Conservation (phyloP, 805 yeast species). For the Nematodospora valgi region DNA sequence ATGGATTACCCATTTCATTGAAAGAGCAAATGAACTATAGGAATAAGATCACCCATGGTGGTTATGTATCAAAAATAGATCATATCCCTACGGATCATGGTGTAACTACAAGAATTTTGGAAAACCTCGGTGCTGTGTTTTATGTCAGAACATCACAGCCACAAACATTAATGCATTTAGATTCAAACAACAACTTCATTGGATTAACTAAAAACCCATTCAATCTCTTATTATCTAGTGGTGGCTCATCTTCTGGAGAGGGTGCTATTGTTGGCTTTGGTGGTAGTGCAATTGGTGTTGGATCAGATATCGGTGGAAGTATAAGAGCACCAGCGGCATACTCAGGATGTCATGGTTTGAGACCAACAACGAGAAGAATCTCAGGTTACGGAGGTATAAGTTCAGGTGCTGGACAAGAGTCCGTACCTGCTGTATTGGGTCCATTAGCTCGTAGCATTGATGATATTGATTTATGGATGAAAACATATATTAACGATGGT, state of each 20-base stretch:
- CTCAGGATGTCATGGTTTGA: slow-evolving; percentile 39
- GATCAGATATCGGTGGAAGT: slow-evolving; percentile 44
- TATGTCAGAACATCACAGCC: slow-evolving; percentile 45
- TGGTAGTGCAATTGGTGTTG: slow-evolving; percentile 39
- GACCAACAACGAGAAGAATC: slow-evolving; percentile 41
- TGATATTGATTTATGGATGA: slow-evolving; percentile 70
- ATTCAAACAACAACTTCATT: slow-evolving; percentile 36
- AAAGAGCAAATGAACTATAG: slow-evolving; percentile 46
- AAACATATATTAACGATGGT: slow-evolving; percentile 56
- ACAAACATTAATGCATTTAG: slow-evolving; percentile 45
- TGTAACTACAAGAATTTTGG: slow-evolving; percentile 29
- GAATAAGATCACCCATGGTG: slow-evolving; percentile 36
- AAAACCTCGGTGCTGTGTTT: slow-evolving; percentile 41
- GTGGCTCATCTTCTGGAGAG: slow-evolving; percentile 46
- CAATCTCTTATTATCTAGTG: slow-evolving; percentile 37
- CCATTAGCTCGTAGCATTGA: slow-evolving; percentile 64
- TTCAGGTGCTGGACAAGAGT: slow-evolving; percentile 49
- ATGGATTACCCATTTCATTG: slow-evolving; percentile 64
- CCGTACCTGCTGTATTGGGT: slow-evolving; percentile 64
- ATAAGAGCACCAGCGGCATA: slow-evolving; percentile 44
- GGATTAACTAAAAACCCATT: slow-evolving; percentile 37
- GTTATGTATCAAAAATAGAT: slow-evolving; percentile 34
- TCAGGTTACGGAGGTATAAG: slow-evolving; percentile 39
- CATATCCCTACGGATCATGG: slow-evolving; percentile 31
- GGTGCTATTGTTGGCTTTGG: slow-evolving; percentile 43